These are phyloP conservation scores for Coemansia sp. DNA, from an alignment of 192 early-diverging fungal genomes.

Conservation along the genomic window DNA sequence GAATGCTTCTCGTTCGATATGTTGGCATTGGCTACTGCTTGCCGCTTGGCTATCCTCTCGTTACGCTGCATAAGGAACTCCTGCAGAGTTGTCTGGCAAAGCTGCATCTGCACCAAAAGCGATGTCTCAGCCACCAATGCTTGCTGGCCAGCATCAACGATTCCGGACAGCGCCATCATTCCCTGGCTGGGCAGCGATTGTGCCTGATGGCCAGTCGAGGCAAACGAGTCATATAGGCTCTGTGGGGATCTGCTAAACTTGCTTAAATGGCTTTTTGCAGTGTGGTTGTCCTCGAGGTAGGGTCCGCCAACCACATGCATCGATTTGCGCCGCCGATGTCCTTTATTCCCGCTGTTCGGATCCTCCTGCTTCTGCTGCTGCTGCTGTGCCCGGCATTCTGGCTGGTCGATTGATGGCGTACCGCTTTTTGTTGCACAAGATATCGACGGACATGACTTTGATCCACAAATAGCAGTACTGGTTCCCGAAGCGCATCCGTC, in stretches of 20 bases:
- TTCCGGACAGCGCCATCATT: slow-evolving; percentile 10
- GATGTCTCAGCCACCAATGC: slow-evolving; percentile 44
- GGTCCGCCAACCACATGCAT: background rate
- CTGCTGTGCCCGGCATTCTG: no score
- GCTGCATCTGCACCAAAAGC: slow-evolving; percentile 89
- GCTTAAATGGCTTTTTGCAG: background rate
- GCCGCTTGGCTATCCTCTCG: slow-evolving; percentile 53
- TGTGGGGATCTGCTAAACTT: slow-evolving; percentile 2
- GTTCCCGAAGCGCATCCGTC: background rate
- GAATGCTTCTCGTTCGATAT: background rate
- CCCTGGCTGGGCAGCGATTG: slow-evolving; percentile 39
- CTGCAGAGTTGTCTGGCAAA: slow-evolving; percentile 74
- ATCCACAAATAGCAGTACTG: background rate
- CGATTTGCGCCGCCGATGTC: slow-evolving; percentile 28
- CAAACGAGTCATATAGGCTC: slow-evolving; percentile 9
- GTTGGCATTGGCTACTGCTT: background rate
- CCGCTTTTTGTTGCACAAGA: background rate
- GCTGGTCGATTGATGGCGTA: no score
- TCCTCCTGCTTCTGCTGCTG: background rate
- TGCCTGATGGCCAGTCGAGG: slow-evolving; percentile 9
- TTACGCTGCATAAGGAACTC: slow-evolving; percentile 67
- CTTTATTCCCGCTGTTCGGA: background rate
- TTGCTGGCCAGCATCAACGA: slow-evolving; percentile 12
- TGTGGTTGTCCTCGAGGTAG: background rate
- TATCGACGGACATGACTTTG: background rate